Evolutionary conservation across 139 green algal genomes (phyloP).

Genomic region (Dunaliella primolecta): DNA sequence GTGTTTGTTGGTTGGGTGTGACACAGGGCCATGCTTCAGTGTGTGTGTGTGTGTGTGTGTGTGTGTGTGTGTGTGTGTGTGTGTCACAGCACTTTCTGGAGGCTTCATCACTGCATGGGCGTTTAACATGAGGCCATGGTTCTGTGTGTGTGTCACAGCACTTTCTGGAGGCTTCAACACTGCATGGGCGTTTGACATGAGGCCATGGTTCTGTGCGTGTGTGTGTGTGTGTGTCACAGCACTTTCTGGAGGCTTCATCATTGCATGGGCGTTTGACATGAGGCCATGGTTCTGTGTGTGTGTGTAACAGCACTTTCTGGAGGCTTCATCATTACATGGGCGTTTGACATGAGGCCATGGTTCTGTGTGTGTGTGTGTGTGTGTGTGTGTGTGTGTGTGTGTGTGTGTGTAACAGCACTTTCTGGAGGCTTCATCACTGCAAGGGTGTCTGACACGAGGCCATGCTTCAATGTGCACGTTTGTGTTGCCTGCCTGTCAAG

Average conservation of each 20-base stretch:
- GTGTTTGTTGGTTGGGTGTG: background rate
- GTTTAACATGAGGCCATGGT: background rate
- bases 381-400: slow-evolving; percentile 1
- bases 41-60: background rate
- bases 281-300: background rate
- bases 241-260: background rate
- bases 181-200: background rate
- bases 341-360: background rate
- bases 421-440: background rate
- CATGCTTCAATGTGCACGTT: background rate
- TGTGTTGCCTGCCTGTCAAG: no score
- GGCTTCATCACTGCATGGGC: background rate
- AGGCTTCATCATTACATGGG: background rate
- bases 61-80: slow-evolving; percentile 1
- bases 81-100: background rate
- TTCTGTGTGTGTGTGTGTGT: background rate
- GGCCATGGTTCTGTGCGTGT: background rate
- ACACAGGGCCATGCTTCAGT: background rate
- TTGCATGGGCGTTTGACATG: background rate
- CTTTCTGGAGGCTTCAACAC: background rate
- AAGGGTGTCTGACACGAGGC: no score
- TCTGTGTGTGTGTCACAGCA: background rate
- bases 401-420: background rate
- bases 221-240: slow-evolving; percentile 1
- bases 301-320: background rate